Base-by-base conservation (phyloP, 192 early-diverging fungal species). In the Thoreauomyces humboldtii region DNA sequence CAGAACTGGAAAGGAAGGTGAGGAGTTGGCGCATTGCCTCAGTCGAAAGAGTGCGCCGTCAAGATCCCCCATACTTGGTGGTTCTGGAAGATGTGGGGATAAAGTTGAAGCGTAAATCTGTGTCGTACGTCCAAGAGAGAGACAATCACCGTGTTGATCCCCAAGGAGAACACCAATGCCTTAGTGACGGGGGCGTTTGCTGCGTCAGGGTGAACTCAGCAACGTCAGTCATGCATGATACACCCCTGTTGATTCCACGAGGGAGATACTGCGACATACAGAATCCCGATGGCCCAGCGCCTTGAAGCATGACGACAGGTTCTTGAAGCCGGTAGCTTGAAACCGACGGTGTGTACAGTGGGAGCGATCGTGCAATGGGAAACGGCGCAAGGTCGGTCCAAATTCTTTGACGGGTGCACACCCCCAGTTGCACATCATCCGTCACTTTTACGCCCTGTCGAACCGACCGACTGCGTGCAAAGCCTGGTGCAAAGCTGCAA, bases 181-280 rank as follows among this genome's bases (percentile, higher is more conserved):
- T 78, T 78, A 22, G 76, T 65, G 3, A 74, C 73, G 22, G 76
- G 76, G 4, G 76, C 76, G 48, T 78, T 74, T 57, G 58, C 63
- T 65, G 53, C 21, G 27, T 27, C 11, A 14, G 17, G 51, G 22
- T 35, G 5, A 24, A 19, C 12, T 24, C 9, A 17, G 25, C 29
- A 27, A 33, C 19, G 31, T 22, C 11, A 62, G 38, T 44, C 19
- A 48, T n/a, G 61, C 12, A 12, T 27, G 31, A 50, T 29, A 31
- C 17, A 25, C 15, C 21, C 32, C 19, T 29, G 6, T 15, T 52
- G 29, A 29, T 0, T 6, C 32, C 9, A 0, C 9, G 32, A 32
- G 9, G 6, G 34, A 31, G 34, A 3, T 4, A 63, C 0, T 5
- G 17, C 7, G 2, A 52, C 61, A 9, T 63, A 63, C 61, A 53